Conservation (phyloP, 352 stramenopile genomes). For the Nothophytophthora sp. region DNA sequence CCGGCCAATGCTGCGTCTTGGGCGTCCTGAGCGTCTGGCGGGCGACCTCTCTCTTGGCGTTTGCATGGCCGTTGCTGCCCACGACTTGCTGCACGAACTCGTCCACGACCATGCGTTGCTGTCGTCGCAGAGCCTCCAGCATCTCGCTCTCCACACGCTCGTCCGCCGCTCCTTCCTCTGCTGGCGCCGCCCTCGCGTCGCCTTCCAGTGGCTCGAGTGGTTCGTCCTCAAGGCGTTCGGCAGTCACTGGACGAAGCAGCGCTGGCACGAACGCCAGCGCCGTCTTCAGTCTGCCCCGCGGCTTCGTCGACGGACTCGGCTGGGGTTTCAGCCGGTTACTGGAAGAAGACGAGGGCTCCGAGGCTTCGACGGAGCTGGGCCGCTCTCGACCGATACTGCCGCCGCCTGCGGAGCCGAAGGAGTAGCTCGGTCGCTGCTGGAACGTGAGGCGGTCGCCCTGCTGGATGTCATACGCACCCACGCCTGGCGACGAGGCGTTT, state of each 20-base stretch:
- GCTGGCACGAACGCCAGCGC: conserved; percentile 22
- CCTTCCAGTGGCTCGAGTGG: conserved; percentile 5
- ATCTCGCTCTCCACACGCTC: conserved; percentile 18
- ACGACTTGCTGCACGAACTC: conserved; percentile 59
- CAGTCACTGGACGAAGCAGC: background rate
- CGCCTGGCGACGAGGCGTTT: too few relatives aligned
- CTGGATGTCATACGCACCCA: conserved; percentile 53
- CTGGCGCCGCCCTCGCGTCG: conserved; percentile 13
- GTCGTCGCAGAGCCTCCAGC: conserved; percentile 37
- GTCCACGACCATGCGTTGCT: conserved; percentile 56
- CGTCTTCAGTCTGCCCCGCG: conserved; percentile 21
- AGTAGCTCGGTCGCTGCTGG: conserved; percentile 34
- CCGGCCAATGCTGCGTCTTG: conserved; percentile 22
- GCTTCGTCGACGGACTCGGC: background rate
- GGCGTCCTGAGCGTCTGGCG: too few relatives aligned
- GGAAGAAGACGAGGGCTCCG: too few relatives aligned
- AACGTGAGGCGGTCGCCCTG: conserved; percentile 50
- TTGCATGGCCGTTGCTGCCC: too few relatives aligned
- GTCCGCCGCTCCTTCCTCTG: conserved; percentile 1
- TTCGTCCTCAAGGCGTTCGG: background rate
- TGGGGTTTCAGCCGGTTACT: too few relatives aligned
- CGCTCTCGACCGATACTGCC: too few relatives aligned
- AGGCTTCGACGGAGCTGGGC: too few relatives aligned
- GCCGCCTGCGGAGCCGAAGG: conserved; percentile 26
- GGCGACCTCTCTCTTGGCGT: too few relatives aligned